Evolutionary conservation across 2,329 filamentous ascomycete species (phyloP).

Genomic region (Juglanconis sp.): DNA sequence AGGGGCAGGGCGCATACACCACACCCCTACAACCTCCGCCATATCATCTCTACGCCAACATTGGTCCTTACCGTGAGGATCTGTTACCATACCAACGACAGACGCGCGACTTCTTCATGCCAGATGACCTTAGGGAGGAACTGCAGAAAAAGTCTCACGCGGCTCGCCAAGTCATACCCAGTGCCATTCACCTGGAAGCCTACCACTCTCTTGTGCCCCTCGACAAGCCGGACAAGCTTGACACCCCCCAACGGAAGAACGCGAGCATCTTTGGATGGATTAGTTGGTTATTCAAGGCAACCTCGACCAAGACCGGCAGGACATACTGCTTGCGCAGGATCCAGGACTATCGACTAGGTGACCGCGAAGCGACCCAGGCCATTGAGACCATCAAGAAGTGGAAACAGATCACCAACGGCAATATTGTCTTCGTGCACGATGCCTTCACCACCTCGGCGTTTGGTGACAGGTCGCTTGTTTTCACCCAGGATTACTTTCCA

Average conservation of each 20-base stretch:
- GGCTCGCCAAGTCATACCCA: slow-evolving; percentile 78
- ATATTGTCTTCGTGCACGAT: slow-evolving; percentile 82
- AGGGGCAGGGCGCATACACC: slow-evolving; percentile 50
- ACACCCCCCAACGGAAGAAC: slow-evolving; percentile 76
- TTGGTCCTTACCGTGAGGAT: slow-evolving; percentile 78
- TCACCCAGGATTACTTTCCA: slow-evolving; percentile 92
- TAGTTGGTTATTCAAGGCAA: slow-evolving; percentile 94
- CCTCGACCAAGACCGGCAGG: slow-evolving; percentile 81
- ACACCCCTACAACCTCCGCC: slow-evolving; percentile 65
- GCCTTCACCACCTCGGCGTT: slow-evolving; percentile 92
- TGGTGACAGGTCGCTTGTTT: slow-evolving; percentile 88
- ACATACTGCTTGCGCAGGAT: slow-evolving; percentile 84
- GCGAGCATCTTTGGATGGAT: slow-evolving; percentile 78
- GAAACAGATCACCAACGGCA: slow-evolving; percentile 79
- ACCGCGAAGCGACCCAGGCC: slow-evolving; percentile 63
- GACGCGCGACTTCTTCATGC: slow-evolving; percentile 87
- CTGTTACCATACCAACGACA: slow-evolving; percentile 81
- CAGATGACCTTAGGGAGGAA: slow-evolving; percentile 82
- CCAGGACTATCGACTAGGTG: slow-evolving; percentile 84
- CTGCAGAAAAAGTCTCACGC: slow-evolving; percentile 86
- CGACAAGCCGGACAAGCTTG: slow-evolving; percentile 31
- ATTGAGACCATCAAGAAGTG: slow-evolving; percentile 84
- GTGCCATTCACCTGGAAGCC: slow-evolving; percentile 71
- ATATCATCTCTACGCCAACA: slow-evolving; percentile 89
- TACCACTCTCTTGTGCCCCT: slow-evolving; percentile 91